Conservation (phyloP, 148 eudicot species). For the Heliamphora exappendiculata region DNA sequence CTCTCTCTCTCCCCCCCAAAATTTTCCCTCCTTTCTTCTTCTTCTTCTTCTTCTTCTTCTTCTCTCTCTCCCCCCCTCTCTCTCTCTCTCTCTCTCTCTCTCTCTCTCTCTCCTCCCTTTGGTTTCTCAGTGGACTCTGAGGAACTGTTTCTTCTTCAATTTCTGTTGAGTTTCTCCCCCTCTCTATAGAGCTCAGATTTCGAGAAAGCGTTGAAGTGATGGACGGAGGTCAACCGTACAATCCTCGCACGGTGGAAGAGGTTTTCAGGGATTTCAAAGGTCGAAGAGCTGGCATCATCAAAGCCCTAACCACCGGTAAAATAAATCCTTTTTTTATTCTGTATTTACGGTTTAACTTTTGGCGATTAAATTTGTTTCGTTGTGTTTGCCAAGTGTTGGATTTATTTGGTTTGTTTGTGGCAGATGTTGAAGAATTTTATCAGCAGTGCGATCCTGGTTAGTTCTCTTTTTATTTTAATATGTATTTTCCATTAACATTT, state of each 20-base stretch:
- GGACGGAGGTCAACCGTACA: conserved; percentile 33
- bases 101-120: background rate
- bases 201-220: background rate
- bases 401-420: conserved; percentile 2
- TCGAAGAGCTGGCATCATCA: conserved; percentile 43
- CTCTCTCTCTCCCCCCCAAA: background rate
- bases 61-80: background rate
- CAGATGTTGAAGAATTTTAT: conserved; percentile 33
- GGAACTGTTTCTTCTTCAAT: background rate
- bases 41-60: too few relatives aligned
- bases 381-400: background rate
- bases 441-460: too few relatives aligned
- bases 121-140: background rate
- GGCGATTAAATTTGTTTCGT: background rate
- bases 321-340: background rate
- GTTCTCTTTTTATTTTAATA: background rate
- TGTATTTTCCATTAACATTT: background rate
- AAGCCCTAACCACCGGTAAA: conserved; percentile 49
- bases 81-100: background rate
- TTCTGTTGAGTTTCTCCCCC: background rate
- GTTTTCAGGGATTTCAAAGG: conserved; percentile 53
- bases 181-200: background rate
- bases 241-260: conserved; percentile 45
- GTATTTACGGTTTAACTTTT: background rate
- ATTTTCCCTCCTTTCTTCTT: background rate